These are phyloP conservation scores for Pyrenula aspistea DNA, from an alignment of 495 filamentous ascomycete genomes.

Conservation along the genomic window DNA sequence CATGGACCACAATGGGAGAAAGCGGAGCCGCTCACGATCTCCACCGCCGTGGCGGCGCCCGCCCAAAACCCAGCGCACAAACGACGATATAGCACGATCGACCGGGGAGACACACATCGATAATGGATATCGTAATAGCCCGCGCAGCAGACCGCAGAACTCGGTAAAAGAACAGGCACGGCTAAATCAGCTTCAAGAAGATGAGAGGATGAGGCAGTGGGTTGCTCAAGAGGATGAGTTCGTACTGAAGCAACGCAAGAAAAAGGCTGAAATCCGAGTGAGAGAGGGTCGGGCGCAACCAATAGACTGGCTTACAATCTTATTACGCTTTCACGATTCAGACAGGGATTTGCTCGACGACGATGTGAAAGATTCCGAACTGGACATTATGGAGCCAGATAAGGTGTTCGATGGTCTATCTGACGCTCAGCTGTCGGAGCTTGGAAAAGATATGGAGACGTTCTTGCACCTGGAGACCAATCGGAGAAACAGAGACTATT, in stretches of 20 bases:
- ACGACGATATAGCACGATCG: constrained; percentile 17
- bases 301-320: constrained; percentile 93
- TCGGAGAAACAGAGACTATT: constrained; percentile 69
- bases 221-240: constrained; percentile 93
- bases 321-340: constrained; percentile 74
- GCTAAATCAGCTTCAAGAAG: constrained; percentile 52
- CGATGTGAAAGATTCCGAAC: constrained; percentile 62
- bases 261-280: constrained; percentile 94
- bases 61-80: constrained; percentile 24
- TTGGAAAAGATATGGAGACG: constrained; percentile 78
- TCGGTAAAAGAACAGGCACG: constrained; percentile 34
- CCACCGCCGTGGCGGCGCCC: constrained; percentile 28
- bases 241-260: constrained; percentile 93
- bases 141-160: constrained; percentile 20
- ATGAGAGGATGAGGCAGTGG: constrained; percentile 72
- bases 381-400: constrained; percentile 74
- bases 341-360: constrained; percentile 70
- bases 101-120: constrained; percentile 12
- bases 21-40: constrained; percentile 23
- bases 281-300: constrained; percentile 84
- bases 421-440: constrained; percentile 56
- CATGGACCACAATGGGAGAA: background rate
- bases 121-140: constrained; percentile 10
- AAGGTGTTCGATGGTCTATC: constrained; percentile 67
- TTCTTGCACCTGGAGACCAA: constrained; percentile 75